Conservation (phyloP, 2,329 filamentous ascomycete genomes). For the Metarhizium guizhouense region DNA sequence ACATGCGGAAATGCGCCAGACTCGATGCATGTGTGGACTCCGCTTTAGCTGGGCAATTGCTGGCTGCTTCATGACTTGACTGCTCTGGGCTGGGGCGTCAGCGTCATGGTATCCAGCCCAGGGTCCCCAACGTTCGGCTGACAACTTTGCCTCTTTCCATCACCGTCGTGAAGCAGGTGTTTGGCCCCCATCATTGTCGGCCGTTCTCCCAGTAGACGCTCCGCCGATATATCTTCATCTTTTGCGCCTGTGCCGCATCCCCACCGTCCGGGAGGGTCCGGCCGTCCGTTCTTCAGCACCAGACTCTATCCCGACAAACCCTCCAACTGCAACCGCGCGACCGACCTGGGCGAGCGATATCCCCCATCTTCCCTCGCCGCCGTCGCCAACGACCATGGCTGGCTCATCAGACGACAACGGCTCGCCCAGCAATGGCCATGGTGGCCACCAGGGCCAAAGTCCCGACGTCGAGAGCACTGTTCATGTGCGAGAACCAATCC, state of each 20-base stretch:
- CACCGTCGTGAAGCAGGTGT: background rate
- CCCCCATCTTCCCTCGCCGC: background rate
- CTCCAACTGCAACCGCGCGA: background rate
- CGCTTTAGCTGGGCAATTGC: too few relatives aligned
- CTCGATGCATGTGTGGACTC: background rate
- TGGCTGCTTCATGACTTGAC: background rate
- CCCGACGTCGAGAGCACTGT: conserved; percentile 24
- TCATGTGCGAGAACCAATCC: conserved; percentile 28
- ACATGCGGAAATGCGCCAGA: background rate
- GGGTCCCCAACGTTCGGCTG: background rate
- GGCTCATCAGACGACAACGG: conserved; percentile 30
- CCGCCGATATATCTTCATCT: background rate
- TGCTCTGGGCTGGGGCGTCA: background rate
- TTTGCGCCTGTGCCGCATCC: background rate
- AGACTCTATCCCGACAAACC: background rate
- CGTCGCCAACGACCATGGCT: conserved; percentile 17
- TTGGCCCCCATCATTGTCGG: background rate
- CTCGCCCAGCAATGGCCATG: conserved; percentile 22
- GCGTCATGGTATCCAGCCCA: background rate
- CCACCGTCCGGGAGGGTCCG: conserved; percentile 1
- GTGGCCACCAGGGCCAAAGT: conserved; percentile 17
- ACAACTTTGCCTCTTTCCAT: background rate
- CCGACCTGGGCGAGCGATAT: background rate
- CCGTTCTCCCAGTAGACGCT: background rate
- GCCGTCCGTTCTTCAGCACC: background rate